Percentiles rank a stretch among this genome's conserved stretches.
phyloP scores from a whole-genome alignment of 139 green algal species.

The Picocystis salinarum region DNA sequence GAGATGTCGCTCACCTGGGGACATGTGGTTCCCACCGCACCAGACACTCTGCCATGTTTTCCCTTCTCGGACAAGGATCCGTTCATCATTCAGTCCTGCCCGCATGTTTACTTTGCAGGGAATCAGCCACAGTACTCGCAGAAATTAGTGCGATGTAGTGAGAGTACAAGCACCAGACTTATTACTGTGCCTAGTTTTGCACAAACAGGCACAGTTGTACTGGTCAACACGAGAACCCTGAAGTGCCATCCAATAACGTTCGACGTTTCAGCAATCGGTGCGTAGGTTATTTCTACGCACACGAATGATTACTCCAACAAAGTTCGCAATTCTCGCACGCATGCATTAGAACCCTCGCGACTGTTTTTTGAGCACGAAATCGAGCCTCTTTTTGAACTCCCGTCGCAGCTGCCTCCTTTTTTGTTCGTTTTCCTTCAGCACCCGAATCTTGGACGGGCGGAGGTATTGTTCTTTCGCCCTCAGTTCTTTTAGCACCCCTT shows the following conservation, averaged over 20 bases:
- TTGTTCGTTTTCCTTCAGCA: not conserved
- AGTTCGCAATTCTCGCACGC: constrained; percentile 1
- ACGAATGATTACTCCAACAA: not conserved
- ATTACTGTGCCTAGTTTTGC: constrained; percentile 58
- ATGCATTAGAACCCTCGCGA: too few species aligned
- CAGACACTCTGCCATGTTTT: constrained; percentile 89
- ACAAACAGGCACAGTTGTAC: constrained; percentile 40
- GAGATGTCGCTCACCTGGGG: constrained; percentile 50
- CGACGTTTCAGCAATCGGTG: constrained; percentile 11
- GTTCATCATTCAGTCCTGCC: constrained; percentile 68
- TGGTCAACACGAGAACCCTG: constrained; percentile 72
- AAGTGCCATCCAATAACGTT: constrained; percentile 51
- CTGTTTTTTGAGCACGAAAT: not conserved
- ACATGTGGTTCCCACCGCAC: constrained; percentile 77
- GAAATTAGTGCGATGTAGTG: constrained; percentile 14
- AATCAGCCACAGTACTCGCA: constrained; percentile 59
- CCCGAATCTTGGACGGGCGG: not conserved
- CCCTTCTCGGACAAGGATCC: constrained; percentile 74
- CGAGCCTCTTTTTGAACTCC: not conserved
- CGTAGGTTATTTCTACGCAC: too few species aligned
- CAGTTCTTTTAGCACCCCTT: not conserved
- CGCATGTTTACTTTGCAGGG: constrained; percentile 84
- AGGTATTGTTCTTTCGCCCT: not conserved
- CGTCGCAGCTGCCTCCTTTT: not conserved
- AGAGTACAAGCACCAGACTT: constrained; percentile 30